Percentiles rank a stretch among this genome's conserved stretches.
Evolutionary conservation across 73 alveolate genomes (phyloP).

Genomic region (Stentor coeruleus): DNA sequence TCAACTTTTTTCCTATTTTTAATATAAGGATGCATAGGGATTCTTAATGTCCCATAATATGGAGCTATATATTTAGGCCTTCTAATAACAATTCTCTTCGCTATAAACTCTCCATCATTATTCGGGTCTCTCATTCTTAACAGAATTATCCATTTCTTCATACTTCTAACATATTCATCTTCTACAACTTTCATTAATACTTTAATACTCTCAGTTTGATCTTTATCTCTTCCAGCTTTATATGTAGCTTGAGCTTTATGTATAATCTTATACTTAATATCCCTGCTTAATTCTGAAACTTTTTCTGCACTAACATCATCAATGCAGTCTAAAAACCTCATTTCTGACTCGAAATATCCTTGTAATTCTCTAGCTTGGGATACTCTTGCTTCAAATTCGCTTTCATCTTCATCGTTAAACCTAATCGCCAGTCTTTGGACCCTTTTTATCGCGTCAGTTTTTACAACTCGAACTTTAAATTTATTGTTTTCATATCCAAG

Average conservation of each 20-base stretch:
- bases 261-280: slow-evolving; percentile 53
- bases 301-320: slow-evolving; percentile 80
- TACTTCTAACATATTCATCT: slow-evolving; percentile 84
- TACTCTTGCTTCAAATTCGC: slow-evolving; percentile 50
- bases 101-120: slow-evolving; percentile 63
- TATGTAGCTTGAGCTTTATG: slow-evolving; percentile 27
- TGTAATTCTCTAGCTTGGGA: slow-evolving; percentile 43
- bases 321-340: slow-evolving; percentile 75
- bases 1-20: slow-evolving; percentile 26
- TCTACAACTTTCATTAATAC: slow-evolving; percentile 66
- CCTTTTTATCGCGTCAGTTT: slow-evolving; percentile 70
- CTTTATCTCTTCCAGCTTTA: slow-evolving; percentile 47
- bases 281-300: slow-evolving; percentile 75
- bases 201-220: slow-evolving; percentile 56
- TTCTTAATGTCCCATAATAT: slow-evolving; percentile 49
- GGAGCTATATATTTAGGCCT: slow-evolving; percentile 50
- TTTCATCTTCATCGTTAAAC: slow-evolving; percentile 81
- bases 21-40: slow-evolving; percentile 42
- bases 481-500: slow-evolving; percentile 75
- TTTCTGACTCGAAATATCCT: slow-evolving; percentile 79
- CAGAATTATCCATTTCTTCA: slow-evolving; percentile 87
- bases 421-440: slow-evolving; percentile 82
- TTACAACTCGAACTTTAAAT: slow-evolving; percentile 71
- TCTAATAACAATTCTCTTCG: slow-evolving; percentile 57
- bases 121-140: slow-evolving; percentile 85